These are phyloP conservation scores for Trichoderma virens DNA, from an alignment of 495 filamentous ascomycete species.

Conservation along the genomic window DNA sequence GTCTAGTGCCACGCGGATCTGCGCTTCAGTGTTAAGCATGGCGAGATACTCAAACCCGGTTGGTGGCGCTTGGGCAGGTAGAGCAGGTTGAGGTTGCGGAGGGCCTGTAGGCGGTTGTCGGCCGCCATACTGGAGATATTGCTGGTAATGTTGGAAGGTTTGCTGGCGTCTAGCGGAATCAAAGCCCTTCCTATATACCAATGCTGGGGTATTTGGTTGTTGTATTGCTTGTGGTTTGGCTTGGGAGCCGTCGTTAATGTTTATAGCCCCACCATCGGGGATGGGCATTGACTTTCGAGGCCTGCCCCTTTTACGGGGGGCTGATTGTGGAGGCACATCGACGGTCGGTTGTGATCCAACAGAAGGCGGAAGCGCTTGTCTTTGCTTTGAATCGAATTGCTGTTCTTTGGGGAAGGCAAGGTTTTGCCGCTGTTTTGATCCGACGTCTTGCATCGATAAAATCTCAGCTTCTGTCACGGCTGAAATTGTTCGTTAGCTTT, in stretches of 20 bases:
- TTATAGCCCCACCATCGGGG: not conserved
- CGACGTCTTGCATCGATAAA: not conserved
- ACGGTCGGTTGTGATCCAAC: not conserved
- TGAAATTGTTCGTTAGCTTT: not conserved
- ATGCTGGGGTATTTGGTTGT: not conserved
- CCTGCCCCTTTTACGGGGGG: not conserved
- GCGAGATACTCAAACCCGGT: not conserved
- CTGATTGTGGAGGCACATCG: not conserved
- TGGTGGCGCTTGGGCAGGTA: not conserved
- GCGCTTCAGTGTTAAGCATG: not conserved
- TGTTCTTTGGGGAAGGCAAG: not conserved
- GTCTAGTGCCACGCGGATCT: constrained; percentile 5
- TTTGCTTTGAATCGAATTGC: not conserved
- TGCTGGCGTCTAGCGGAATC: not conserved
- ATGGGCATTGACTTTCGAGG: not conserved
- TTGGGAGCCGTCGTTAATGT: not conserved
- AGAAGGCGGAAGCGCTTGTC: not conserved
- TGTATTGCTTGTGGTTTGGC: not conserved
- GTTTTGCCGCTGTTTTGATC: not conserved
- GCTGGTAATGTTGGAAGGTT: not conserved
- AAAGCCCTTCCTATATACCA: not conserved
- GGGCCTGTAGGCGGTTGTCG: not conserved
- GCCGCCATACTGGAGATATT: not conserved
- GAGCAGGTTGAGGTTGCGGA: too few relatives aligned
- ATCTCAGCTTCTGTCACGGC: not conserved